phyloP scores from a whole-genome alignment of 83 land plant species.

The Picea abies region DNA sequence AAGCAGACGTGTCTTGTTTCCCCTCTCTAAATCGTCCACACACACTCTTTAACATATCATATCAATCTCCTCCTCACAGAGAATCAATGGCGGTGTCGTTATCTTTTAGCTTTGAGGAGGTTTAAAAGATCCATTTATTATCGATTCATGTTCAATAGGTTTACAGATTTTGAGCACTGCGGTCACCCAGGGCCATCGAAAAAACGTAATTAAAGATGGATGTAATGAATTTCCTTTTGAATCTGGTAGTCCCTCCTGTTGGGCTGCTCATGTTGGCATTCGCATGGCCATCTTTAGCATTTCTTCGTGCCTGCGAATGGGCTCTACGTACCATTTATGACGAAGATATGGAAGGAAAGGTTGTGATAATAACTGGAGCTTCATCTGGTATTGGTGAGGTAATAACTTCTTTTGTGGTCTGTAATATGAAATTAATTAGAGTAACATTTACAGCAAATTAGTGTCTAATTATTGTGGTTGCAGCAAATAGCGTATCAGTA shows the following conservation, averaged over 20 bases:
- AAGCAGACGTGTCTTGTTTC: too few species aligned
- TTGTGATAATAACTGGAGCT: constrained; percentile 95
- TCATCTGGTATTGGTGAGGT: constrained; percentile 98
- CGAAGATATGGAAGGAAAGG: constrained; percentile 73
- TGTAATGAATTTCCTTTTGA: constrained; percentile 46
- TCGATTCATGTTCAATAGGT: too few species aligned
- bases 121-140: too few species aligned
- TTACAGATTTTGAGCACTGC: too few species aligned
- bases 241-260: constrained; percentile 70
- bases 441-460: not conserved
- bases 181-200: too few species aligned
- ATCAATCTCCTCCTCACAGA: too few species aligned
- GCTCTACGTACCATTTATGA: constrained; percentile 26
- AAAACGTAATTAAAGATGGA: constrained; percentile 32
- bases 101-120: too few species aligned
- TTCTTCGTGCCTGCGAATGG: constrained; percentile 56
- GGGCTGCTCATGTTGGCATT: constrained; percentile 65
- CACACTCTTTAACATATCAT: too few species aligned
- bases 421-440: not conserved
- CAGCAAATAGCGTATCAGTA: constrained; percentile 94
- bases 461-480: not conserved
- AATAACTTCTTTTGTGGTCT: not conserved
- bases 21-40: too few species aligned
- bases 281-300: constrained; percentile 78
- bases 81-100: too few species aligned